Conservation (phyloP, 768 basidiomycete genomes). For the Exsudoporus frostii region DNA sequence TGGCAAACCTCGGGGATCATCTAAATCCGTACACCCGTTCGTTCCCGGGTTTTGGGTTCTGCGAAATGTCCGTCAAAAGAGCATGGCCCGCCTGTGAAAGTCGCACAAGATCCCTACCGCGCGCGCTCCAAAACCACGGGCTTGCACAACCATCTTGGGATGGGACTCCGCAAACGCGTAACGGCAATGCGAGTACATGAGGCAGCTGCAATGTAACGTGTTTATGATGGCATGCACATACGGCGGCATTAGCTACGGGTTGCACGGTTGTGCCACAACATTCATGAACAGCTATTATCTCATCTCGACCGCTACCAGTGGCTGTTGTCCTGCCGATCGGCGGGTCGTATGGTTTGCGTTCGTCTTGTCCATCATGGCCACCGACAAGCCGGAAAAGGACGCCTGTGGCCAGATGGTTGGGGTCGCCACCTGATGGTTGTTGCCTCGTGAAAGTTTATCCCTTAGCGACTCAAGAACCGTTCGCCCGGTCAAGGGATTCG, state of each 20-base stretch:
- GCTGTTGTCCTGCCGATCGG: neutral
- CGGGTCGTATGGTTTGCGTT: slow-evolving; percentile 2
- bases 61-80: neutral
- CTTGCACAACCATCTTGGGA: slow-evolving; percentile 9
- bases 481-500: neutral
- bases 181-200: slow-evolving; percentile 25
- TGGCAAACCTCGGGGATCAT: slow-evolving; percentile 11
- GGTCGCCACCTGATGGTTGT: neutral
- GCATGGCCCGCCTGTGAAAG: slow-evolving; percentile 10
- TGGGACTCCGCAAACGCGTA: slow-evolving; percentile 19
- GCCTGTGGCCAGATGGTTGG: neutral
- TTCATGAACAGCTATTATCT: slow-evolving; percentile 11
- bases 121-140: slow-evolving; percentile 2
- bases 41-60: slow-evolving; percentile 10
- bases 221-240: slow-evolving; percentile 11
- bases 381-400: neutral
- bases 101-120: slow-evolving; percentile 1
- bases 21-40: slow-evolving; percentile 11
- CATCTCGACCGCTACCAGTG: slow-evolving; percentile 12
- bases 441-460: neutral
- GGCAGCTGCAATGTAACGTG: slow-evolving; percentile 21
- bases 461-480: neutral
- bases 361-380: slow-evolving; percentile 3
- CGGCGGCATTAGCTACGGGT: slow-evolving; percentile 13
- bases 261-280: slow-evolving; percentile 2